Base-by-base conservation (phyloP, 371 early-diverging fungal genomes). In the Sanchytrium tribonematis region DNA sequence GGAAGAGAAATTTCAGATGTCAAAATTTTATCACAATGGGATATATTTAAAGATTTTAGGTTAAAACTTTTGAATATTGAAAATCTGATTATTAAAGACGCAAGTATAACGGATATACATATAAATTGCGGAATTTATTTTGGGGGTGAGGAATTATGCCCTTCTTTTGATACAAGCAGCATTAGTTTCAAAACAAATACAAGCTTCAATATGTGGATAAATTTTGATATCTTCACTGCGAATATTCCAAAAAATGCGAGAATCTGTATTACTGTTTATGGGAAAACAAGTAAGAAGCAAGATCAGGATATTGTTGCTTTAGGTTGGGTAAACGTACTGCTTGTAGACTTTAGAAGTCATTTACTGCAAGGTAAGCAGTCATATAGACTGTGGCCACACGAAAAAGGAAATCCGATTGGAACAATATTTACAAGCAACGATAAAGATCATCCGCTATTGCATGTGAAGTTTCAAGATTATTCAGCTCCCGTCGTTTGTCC, bases 401-500 rank as follows among this genome's bases (percentile, higher is more conserved):
- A 71, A 28, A 16, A 12, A 31, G 71, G 32, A 16, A 72, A 67
- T 28, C 0, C 29, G 0, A n/a, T 71, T 28, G 71, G 71, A 0
- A 31, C 71, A 5, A 28, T 27, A 22, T 2, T 28, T 17, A 1
- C 28, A 12, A 12, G 12, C 5, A 48, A 48, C 48, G 48, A 48
- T 22, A 48, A 48, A 48, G 31, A 17, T 65, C 29, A 66, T n/a
- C 71, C 71, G 12, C 27, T n/a, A 17, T 17, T 71, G 1, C 1
- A 17, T 30, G 16, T 71, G 28, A 31, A 29, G 32, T 70, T 71
- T 17, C 28, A 71, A 27, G 28, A 22, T 17, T 71, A 70, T 71
- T 17, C 71, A 29, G 29, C 31, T 29, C 70, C 71, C 2, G 71
- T 71, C 28, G 70, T 70, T 27, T 71, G 31, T 29, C 71, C 71